These are phyloP conservation scores for Cylindrotheca closterium DNA, from an alignment of 108 stramenopile genomes.

Conservation along the genomic window DNA sequence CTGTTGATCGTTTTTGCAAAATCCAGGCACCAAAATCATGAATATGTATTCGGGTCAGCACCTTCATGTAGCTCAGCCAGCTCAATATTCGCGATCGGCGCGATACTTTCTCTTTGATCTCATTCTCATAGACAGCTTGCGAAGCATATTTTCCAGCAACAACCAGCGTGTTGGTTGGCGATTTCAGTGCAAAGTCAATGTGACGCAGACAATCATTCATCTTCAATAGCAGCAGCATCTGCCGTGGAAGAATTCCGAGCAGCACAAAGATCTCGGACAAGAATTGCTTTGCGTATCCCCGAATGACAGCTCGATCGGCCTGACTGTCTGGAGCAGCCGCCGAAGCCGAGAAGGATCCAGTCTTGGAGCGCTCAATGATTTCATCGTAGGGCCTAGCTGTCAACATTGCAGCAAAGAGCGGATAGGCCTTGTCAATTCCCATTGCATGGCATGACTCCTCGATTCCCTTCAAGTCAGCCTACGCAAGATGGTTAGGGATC, in stretches of 20 bases:
- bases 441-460: slow-evolving; percentile 67
- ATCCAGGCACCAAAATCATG: slow-evolving; percentile 45
- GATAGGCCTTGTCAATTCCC: slow-evolving; percentile 81
- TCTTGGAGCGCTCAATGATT: slow-evolving; percentile 70
- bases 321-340: slow-evolving; percentile 19
- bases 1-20: background rate
- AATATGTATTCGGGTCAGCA: slow-evolving; percentile 54
- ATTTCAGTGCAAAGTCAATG: slow-evolving; percentile 85
- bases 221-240: slow-evolving; percentile 93
- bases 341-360: slow-evolving; percentile 32
- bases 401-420: slow-evolving; percentile 90
- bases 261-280: slow-evolving; percentile 81
- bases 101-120: background rate
- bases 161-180: slow-evolving; percentile 75
- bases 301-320: slow-evolving; percentile 84
- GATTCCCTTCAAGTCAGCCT: slow-evolving; percentile 82
- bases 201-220: slow-evolving; percentile 95
- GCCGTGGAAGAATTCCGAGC: slow-evolving; percentile 79
- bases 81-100: slow-evolving; percentile 6
- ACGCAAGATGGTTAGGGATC: too few relatives aligned
- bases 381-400: slow-evolving; percentile 94
- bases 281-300: slow-evolving; percentile 90
- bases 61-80: slow-evolving; percentile 59
- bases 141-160: slow-evolving; percentile 79
- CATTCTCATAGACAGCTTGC: slow-evolving; percentile 51